Evolutionary conservation across 148 eudicot species (phyloP), one percentile per base, ranked within the genome.

Genomic region (Heliosperma pusillum): DNA sequence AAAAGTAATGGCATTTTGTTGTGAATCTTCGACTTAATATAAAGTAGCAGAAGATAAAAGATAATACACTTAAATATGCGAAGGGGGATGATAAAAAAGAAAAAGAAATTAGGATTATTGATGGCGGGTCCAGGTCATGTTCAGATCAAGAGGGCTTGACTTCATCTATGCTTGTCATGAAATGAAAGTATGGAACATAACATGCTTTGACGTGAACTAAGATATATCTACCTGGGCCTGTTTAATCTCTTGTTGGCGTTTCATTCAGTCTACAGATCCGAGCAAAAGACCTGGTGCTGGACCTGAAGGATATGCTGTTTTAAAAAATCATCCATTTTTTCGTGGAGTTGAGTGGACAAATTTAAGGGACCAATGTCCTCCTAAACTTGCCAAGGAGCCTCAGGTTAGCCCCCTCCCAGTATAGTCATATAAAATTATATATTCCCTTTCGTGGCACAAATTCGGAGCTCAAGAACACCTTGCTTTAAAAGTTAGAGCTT

Each of bases 201-300:
- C 62, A 58, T 20, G 62, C 22, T 20, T 58, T 22, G 25, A 58
- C 10, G 24, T 20, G 26, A 21, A 29, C 21, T 29, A n/a, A 13
- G n/a, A 17, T 25, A 62, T 30, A 65, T 65, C 8, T 70, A 10
- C 47, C 63, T 36, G 24, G 24, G 24, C 52, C 71, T 72, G 4
- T 53, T 21, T 71, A 56, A 42, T 26, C 29, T 72, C 19, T 69
- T 42, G 10, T 64, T 69, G 64, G 25, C 21, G 64, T 66, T 71
- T 19, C 79, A 66, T 78, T 65, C 88, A 95, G 99, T 90, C 93
- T 79, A 84, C 79, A 42, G 97, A 95, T 76, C 97, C 99, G 25
- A 82, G 90, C 85, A 88, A 85, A 83, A 84, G 99, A 80, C 99
- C 97, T 47, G 99, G 99, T 70, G 97, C 96, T 82, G 97, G 99